These are phyloP conservation scores for Orbilia ellipsospora DNA, from an alignment of 2,329 filamentous ascomycete genomes.

Conservation along the genomic window DNA sequence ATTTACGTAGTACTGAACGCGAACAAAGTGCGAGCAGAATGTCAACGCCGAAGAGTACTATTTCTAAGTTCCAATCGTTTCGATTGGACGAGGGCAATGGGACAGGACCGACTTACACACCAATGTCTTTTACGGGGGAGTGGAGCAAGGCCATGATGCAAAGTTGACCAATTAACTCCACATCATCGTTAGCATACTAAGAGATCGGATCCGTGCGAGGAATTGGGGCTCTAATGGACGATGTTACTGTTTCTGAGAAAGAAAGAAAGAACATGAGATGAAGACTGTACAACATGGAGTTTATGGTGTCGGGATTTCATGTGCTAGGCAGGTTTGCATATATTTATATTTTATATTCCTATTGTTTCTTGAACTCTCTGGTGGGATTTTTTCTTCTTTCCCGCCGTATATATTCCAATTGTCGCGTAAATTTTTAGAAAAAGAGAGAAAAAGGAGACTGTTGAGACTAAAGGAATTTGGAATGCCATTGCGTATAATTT, in stretches of 20 bases:
- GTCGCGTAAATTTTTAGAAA: no score
- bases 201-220: no score
- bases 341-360: background rate
- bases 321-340: background rate
- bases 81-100: slow-evolving; percentile 5
- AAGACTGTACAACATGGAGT: slow-evolving; percentile 23
- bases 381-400: no score
- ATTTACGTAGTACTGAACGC: background rate
- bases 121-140: background rate
- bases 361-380: no score
- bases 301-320: slow-evolving; percentile 11
- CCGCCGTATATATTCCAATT: no score
- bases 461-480: no score
- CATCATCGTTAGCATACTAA: no score
- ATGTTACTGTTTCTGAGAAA: background rate
- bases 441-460: no score
- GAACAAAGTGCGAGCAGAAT: background rate
- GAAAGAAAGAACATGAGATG: background rate
- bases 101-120: background rate
- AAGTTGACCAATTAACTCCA: background rate
- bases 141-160: slow-evolving; percentile 18
- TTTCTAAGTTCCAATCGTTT: background rate
- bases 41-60: background rate
- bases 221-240: no score
- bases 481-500: no score